These are phyloP conservation scores for Madurella mycetomatis DNA, from an alignment of 2,329 filamentous ascomycete genomes.

Conservation along the genomic window DNA sequence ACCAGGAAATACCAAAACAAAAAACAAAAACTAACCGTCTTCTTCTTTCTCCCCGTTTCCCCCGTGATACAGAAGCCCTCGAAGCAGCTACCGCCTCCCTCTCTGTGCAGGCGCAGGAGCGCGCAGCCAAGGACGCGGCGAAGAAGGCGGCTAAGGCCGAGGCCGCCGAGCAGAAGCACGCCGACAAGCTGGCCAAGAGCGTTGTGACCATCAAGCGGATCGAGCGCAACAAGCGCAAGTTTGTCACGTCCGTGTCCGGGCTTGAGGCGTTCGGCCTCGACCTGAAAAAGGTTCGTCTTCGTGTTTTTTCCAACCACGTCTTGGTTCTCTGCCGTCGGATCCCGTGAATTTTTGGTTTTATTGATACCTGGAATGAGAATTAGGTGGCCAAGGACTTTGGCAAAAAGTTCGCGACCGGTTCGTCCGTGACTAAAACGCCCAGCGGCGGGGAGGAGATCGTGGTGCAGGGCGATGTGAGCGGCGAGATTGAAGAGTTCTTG, in stretches of 20 bases:
- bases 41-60: not conserved
- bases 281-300: slow-evolving; percentile 68
- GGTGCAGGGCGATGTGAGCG: slow-evolving; percentile 93
- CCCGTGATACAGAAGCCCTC: slow-evolving; percentile 59
- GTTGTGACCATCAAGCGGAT: slow-evolving; percentile 92
- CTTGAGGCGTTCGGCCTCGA: slow-evolving; percentile 88
- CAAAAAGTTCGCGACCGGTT: slow-evolving; percentile 97
- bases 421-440: slow-evolving; percentile 83
- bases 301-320: too few relatives aligned
- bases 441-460: slow-evolving; percentile 93
- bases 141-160: slow-evolving; percentile 97
- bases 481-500: slow-evolving; percentile 89
- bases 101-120: slow-evolving; percentile 86
- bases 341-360: too few relatives aligned
- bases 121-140: slow-evolving; percentile 89
- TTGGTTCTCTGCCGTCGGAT: too few relatives aligned
- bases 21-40: slow-evolving; percentile 3
- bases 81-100: slow-evolving; percentile 80
- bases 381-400: slow-evolving; percentile 86
- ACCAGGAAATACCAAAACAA: too few relatives aligned
- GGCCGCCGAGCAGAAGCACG: slow-evolving; percentile 76
- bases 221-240: slow-evolving; percentile 97
- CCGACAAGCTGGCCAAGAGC: slow-evolving; percentile 75
- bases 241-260: slow-evolving; percentile 85
- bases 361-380: too few relatives aligned